Percentiles rank a stretch among this genome's conserved stretches.
phyloP scores from a whole-genome alignment of 768 basidiomycete genomes.

The Stropharia rugosoannulata region DNA sequence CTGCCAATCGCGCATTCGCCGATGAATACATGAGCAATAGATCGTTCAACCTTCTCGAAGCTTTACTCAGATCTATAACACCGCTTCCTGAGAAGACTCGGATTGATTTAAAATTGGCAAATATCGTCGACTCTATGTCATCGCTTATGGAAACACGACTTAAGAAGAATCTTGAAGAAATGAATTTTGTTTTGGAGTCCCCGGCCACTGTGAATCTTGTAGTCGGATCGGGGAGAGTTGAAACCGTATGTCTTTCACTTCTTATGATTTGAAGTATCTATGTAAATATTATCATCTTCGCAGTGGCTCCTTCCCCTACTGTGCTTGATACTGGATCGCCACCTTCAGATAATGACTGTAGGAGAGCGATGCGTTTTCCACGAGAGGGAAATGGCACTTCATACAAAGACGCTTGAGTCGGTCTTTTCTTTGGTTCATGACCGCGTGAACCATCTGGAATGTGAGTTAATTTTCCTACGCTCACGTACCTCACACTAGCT shows the following conservation, averaged over 20 bases:
- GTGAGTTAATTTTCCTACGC: neutral
- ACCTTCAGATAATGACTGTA: slow-evolving; percentile 13
- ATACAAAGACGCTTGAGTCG: slow-evolving; percentile 4
- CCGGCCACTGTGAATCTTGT: slow-evolving; percentile 15
- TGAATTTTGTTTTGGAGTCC: slow-evolving; percentile 17
- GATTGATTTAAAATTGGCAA: slow-evolving; percentile 9
- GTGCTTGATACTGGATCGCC: slow-evolving; percentile 16
- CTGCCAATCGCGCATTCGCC: slow-evolving; percentile 14
- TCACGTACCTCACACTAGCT: neutral
- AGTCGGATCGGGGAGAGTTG: slow-evolving; percentile 15
- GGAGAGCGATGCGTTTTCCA: slow-evolving; percentile 3
- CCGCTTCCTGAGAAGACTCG: slow-evolving; percentile 1
- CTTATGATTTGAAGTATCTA: neutral
- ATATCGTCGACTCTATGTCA: slow-evolving; percentile 3
- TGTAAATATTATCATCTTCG: neutral
- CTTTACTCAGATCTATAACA: slow-evolving; percentile 16
- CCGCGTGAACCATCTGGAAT: slow-evolving; percentile 8
- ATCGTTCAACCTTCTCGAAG: slow-evolving; percentile 8
- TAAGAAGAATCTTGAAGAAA: slow-evolving; percentile 10
- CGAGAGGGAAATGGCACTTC: slow-evolving; percentile 4
- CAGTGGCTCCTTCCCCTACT: slow-evolving; percentile 23
- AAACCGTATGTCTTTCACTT: slow-evolving; percentile 12
- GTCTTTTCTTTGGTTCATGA: slow-evolving; percentile 13
- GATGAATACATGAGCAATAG: slow-evolving; percentile 10
- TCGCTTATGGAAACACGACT: slow-evolving; percentile 12